Conservation (phyloP, 139 green algal genomes). For the Volvox africanus region DNA sequence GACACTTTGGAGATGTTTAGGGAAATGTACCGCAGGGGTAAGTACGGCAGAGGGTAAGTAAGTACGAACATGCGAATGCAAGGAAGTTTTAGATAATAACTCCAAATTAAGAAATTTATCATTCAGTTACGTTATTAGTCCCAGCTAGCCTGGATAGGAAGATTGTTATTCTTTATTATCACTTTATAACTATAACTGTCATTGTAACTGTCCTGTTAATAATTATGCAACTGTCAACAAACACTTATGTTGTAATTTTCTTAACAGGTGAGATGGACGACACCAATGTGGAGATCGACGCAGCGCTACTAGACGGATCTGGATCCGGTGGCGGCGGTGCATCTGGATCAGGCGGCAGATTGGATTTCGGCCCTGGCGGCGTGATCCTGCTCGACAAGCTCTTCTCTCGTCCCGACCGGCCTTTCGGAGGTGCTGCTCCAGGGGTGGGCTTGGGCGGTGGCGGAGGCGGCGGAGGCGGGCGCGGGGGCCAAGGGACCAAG, state of each 20-base stretch:
- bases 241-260: too few species aligned
- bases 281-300: constrained; percentile 35
- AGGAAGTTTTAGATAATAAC: background rate
- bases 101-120: constrained; percentile 19
- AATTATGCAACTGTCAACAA: too few species aligned
- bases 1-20: constrained; percentile 14
- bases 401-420: constrained; percentile 5
- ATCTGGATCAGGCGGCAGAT: background rate
- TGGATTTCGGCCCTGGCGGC: constrained; percentile 31
- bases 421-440: background rate
- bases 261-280: constrained; percentile 22
- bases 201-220: too few species aligned
- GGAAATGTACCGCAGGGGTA: constrained; percentile 27
- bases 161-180: too few species aligned
- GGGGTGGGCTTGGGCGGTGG: background rate
- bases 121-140: too few species aligned
- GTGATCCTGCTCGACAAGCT: constrained; percentile 29
- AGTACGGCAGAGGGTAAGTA: background rate
- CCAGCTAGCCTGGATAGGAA: too few species aligned
- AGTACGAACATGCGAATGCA: background rate
- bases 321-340: background rate
- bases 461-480: background rate
- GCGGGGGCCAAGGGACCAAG: background rate
- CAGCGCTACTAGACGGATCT: constrained; percentile 18
- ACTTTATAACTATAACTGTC: too few species aligned